These are phyloP conservation scores for Pyrenochaeta sp. DNA, from an alignment of 2,329 filamentous ascomycete species.

Conservation along the genomic window DNA sequence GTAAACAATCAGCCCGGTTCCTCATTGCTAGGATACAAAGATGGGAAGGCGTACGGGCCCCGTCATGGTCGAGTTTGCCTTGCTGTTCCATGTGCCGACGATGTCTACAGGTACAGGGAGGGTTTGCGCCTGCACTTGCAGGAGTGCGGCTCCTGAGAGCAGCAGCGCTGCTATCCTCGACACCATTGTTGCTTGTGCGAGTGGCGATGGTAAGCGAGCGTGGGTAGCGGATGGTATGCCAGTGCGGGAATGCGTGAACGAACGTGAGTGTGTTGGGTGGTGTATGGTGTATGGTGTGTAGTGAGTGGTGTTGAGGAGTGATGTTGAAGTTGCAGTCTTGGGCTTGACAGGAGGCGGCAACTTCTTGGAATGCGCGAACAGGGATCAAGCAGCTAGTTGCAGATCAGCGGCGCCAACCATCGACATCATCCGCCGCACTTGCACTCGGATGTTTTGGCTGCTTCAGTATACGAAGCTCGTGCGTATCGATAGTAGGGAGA, in stretches of 20 bases:
- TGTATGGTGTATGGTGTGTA: constrained; percentile 5
- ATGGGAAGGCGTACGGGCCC: constrained; percentile 64
- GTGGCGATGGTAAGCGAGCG: constrained; percentile 12
- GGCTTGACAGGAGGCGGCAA: constrained; percentile 24
- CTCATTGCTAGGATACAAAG: constrained; percentile 4
- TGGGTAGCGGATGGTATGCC: constrained; percentile 11
- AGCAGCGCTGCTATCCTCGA: constrained; percentile 42
- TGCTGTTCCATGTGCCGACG: constrained; percentile 77
- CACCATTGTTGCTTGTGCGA: constrained; percentile 22
- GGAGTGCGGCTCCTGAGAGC: constrained; percentile 49
- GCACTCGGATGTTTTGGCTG: constrained; percentile 14
- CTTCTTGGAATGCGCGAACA: constrained; percentile 23
- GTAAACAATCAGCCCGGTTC: constrained; percentile 19
- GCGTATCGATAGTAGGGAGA: constrained; percentile 16
- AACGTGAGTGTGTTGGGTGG: constrained; percentile 5
- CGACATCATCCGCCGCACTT: constrained; percentile 25
- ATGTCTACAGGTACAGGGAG: constrained; percentile 51
- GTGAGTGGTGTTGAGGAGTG: constrained; percentile 4
- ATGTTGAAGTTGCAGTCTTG: constrained; percentile 19
- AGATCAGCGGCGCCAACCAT: constrained; percentile 35
- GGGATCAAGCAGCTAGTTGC: constrained; percentile 36
- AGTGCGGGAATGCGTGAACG: constrained; percentile 22
- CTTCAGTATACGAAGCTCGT: constrained; percentile 1
- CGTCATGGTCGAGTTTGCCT: constrained; percentile 73
- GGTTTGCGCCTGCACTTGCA: constrained; percentile 43